Evolutionary conservation across 2,329 filamentous ascomycete genomes (phyloP).

Genomic region (Phialophora expanda): DNA sequence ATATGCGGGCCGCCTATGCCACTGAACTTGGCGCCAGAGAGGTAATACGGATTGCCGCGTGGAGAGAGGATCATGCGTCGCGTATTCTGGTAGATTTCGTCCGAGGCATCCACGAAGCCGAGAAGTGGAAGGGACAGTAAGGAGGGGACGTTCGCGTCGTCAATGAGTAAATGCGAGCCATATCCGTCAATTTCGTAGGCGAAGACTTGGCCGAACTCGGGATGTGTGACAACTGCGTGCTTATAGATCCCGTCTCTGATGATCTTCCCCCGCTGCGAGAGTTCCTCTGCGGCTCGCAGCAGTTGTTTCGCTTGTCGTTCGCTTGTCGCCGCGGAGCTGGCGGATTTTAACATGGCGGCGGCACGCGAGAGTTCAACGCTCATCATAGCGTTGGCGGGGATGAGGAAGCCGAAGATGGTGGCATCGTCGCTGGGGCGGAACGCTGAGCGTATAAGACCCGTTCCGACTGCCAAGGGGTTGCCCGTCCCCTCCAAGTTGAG

Average conservation of each 20-base stretch:
- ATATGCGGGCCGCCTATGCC: conserved; percentile 86
- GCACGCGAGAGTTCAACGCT: conserved; percentile 82
- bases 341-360: conserved; percentile 68
- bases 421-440: conserved; percentile 96
- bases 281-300: conserved; percentile 53
- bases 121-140: conserved; percentile 61
- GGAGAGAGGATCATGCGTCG: conserved; percentile 78
- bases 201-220: conserved; percentile 63
- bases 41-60: conserved; percentile 83
- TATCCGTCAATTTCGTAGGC: conserved; percentile 71
- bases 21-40: conserved; percentile 75
- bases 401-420: conserved; percentile 91
- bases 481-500: conserved; percentile 80
- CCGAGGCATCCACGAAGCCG: conserved; percentile 62
- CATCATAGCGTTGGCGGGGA: conserved; percentile 96
- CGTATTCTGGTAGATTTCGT: conserved; percentile 84
- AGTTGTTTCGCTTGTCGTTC: conserved; percentile 24
- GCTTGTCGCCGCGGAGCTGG: conserved; percentile 9
- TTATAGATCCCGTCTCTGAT: conserved; percentile 82
- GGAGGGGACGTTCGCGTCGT: conserved; percentile 69
- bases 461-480: conserved; percentile 86
- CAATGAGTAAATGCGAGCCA: conserved; percentile 66
- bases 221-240: conserved; percentile 69
- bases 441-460: conserved; percentile 84
- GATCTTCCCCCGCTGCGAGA: conserved; percentile 63